Conservation (phyloP, 129 eudicot species). For the Silybum marianum region DNA sequence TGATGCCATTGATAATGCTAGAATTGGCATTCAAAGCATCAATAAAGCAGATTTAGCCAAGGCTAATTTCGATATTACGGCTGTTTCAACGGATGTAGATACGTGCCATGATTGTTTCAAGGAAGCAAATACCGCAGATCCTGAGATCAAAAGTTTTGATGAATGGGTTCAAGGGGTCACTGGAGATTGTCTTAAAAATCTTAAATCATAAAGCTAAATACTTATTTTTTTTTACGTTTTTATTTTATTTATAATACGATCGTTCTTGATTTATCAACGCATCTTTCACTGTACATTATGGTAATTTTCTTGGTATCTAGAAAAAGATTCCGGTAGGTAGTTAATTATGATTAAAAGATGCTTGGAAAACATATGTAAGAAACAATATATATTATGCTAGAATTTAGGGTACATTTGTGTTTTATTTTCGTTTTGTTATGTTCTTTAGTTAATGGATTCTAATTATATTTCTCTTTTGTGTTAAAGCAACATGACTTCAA, state of each 20-base stretch:
- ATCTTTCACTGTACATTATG: background rate
- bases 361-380: background rate
- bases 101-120: constrained; percentile 11
- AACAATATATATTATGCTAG: background rate
- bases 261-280: background rate
- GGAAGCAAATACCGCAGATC: background rate
- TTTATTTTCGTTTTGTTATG: background rate
- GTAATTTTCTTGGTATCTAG: constrained; percentile 9
- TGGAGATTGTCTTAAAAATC: constrained; percentile 20
- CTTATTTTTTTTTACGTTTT: constrained; percentile 2
- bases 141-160: constrained; percentile 26
- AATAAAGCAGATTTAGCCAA: constrained; percentile 7
- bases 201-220: background rate
- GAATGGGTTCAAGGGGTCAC: constrained; percentile 36
- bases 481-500: too few species aligned
- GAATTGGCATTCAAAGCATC: constrained; percentile 19
- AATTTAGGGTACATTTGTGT: background rate
- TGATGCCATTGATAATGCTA: constrained; percentile 19
- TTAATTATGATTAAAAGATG: background rate
- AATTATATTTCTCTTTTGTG: background rate
- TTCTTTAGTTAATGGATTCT: background rate
- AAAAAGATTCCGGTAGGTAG: constrained; percentile 7
- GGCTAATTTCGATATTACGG: constrained; percentile 24
- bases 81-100: constrained; percentile 16
- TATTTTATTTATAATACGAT: background rate